These are phyloP conservation scores for Fraxinus quadrangulata DNA, from an alignment of 257 asterid species.

Conservation along the genomic window DNA sequence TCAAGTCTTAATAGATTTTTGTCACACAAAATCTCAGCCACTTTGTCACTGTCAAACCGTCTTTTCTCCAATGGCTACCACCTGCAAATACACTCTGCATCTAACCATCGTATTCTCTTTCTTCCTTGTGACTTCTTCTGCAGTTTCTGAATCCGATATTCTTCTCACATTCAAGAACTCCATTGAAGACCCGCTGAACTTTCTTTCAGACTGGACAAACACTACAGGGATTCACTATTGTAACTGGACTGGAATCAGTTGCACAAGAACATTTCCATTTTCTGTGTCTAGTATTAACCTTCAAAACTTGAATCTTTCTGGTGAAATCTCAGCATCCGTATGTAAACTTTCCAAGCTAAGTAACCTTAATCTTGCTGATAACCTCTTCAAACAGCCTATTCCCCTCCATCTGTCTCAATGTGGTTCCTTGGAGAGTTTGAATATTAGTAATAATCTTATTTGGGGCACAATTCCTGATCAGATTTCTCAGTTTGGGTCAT, in stretches of 20 bases:
- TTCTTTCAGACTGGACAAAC: slow-evolving; percentile 65
- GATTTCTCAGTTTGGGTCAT: slow-evolving; percentile 55
- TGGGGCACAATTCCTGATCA: slow-evolving; percentile 89
- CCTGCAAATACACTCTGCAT: slow-evolving; percentile 38
- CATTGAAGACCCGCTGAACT: slow-evolving; percentile 59
- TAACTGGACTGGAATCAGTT: slow-evolving; percentile 84
- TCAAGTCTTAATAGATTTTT: no score
- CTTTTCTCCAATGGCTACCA: slow-evolving; percentile 56
- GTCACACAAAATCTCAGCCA: slow-evolving; percentile 16
- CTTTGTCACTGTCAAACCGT: slow-evolving; percentile 13
- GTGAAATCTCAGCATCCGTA: slow-evolving; percentile 70
- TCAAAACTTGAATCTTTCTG: slow-evolving; percentile 75
- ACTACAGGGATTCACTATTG: slow-evolving; percentile 56
- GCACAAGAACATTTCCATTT: slow-evolving; percentile 42
- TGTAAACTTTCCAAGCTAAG: slow-evolving; percentile 57
- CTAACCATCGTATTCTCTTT: slow-evolving; percentile 43
- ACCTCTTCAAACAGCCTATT: slow-evolving; percentile 69
- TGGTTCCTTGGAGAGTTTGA: slow-evolving; percentile 50
- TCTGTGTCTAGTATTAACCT: slow-evolving; percentile 54
- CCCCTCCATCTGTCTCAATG: slow-evolving; percentile 79
- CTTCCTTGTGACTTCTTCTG: slow-evolving; percentile 31
- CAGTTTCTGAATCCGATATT: slow-evolving; percentile 59
- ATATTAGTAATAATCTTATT: slow-evolving; percentile 73
- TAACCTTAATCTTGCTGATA: slow-evolving; percentile 67
- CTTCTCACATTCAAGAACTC: slow-evolving; percentile 72